Percentiles rank a stretch among this genome's conserved stretches.
Conservation (phyloP, 345 rosid species). For the Reutealis trisperma region DNA sequence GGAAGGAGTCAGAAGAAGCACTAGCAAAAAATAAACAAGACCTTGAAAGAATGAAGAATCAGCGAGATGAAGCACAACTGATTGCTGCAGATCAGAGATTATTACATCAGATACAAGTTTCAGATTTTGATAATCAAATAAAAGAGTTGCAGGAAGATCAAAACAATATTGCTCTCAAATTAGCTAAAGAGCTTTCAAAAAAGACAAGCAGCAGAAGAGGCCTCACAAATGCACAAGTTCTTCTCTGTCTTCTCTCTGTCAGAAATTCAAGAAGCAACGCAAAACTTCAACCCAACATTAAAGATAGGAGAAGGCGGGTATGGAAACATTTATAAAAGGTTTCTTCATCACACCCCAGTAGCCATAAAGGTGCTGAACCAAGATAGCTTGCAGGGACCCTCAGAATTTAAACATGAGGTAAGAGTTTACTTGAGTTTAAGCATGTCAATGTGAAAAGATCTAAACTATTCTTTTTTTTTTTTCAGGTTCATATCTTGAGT, state of each 20-base stretch:
- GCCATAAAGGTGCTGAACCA: slow-evolving; percentile 71
- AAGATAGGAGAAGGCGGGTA: slow-evolving; percentile 91
- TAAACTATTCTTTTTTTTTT: slow-evolving; percentile 18
- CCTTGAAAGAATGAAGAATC: slow-evolving; percentile 49
- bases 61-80: slow-evolving; percentile 49
- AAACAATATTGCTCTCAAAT: slow-evolving; percentile 62
- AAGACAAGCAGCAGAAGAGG: slow-evolving; percentile 41
- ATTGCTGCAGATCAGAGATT: slow-evolving; percentile 48
- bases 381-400: slow-evolving; percentile 69
- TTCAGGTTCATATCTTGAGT: slow-evolving; percentile 75
- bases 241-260: slow-evolving; percentile 60
- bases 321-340: slow-evolving; percentile 72
- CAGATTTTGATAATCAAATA: slow-evolving; percentile 48
- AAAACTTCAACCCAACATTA: slow-evolving; percentile 56
- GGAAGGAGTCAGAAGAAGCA: slow-evolving; percentile 67
- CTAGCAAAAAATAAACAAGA: slow-evolving; percentile 56
- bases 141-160: slow-evolving; percentile 63
- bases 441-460: no score
- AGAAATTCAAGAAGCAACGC: slow-evolving; percentile 73
- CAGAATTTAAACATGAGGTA: slow-evolving; percentile 87
- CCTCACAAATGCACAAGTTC: slow-evolving; percentile 43
- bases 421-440: slow-evolving; percentile 18
- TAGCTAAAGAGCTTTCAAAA: slow-evolving; percentile 69
- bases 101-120: slow-evolving; percentile 50
- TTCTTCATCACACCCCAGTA: slow-evolving; percentile 59